Percentiles rank a stretch among this genome's conserved stretches.
Evolutionary conservation across 345 rosid genomes (phyloP).

Genomic region (Turritis glabra): DNA sequence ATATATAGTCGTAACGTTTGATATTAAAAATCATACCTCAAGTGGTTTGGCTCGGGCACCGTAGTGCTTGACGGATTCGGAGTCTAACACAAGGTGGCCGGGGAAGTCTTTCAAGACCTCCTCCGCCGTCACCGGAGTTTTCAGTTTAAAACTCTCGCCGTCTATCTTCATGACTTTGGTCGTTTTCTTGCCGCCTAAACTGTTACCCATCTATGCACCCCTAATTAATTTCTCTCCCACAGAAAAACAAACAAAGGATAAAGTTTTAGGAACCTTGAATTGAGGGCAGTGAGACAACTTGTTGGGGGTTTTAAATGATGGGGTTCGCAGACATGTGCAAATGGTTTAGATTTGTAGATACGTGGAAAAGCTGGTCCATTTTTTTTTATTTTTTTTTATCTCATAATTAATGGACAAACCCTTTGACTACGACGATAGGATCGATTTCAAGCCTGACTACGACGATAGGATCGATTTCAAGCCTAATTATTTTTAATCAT

Average conservation of each 20-base stretch:
- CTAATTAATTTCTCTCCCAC: neutral
- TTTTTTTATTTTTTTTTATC: neutral
- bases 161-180: conserved; percentile 83
- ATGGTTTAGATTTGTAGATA: conserved; percentile 3
- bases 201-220: conserved; percentile 65
- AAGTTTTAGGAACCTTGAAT: neutral
- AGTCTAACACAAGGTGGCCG: conserved; percentile 74
- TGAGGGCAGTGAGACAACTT: conserved; percentile 17
- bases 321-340: conserved; percentile 20
- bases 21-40: neutral
- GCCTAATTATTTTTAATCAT: neutral
- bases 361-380: conserved; percentile 1
- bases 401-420: conserved; percentile 1
- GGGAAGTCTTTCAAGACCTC: conserved; percentile 74
- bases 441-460: conserved; percentile 7
- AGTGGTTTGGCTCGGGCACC: conserved; percentile 81
- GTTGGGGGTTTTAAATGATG: conserved; percentile 25
- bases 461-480: neutral
- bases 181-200: conserved; percentile 60
- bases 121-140: conserved; percentile 77
- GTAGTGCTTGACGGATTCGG: conserved; percentile 77
- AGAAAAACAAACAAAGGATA: neutral
- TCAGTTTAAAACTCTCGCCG: conserved; percentile 79
- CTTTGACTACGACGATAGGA: conserved; percentile 4
- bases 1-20: neutral